phyloP scores from a whole-genome alignment of 1,284 basidiomycete species.

The Papiliotrema terrestris region DNA sequence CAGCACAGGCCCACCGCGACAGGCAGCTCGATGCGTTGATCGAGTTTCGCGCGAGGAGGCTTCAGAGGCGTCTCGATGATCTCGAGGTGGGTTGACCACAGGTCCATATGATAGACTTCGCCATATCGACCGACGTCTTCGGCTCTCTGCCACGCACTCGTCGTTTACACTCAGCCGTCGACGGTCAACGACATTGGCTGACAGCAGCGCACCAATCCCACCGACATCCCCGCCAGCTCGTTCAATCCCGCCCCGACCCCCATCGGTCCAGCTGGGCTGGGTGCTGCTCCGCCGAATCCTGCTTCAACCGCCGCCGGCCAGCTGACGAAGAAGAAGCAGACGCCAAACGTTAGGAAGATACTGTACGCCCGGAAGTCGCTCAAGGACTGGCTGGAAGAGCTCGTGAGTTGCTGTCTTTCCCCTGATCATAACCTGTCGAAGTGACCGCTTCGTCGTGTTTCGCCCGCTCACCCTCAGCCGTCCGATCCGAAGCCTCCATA shows the following conservation, averaged over 20 bases:
- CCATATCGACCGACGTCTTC: too few species aligned
- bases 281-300: neutral
- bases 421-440: too few species aligned
- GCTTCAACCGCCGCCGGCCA: neutral
- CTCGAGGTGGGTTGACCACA: constrained; percentile 36
- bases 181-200: neutral
- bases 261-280: neutral
- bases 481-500: constrained; percentile 33
- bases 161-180: neutral
- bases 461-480: constrained; percentile 17
- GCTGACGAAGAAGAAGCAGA: constrained; percentile 42
- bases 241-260: constrained; percentile 26
- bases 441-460: neutral
- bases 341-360: constrained; percentile 42
- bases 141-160: neutral
- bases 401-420: constrained; percentile 21
- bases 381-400: constrained; percentile 47
- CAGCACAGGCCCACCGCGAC: neutral
- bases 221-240: constrained; percentile 41
- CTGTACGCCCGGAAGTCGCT: constrained; percentile 41
- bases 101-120: too few species aligned
- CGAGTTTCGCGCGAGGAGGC: constrained; percentile 37
- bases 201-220: constrained; percentile 48
- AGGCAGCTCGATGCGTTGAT: constrained; percentile 22
- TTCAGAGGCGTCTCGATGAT: constrained; percentile 40